Conservation (phyloP, 345 rosid species). For the Adansonia digitata region DNA sequence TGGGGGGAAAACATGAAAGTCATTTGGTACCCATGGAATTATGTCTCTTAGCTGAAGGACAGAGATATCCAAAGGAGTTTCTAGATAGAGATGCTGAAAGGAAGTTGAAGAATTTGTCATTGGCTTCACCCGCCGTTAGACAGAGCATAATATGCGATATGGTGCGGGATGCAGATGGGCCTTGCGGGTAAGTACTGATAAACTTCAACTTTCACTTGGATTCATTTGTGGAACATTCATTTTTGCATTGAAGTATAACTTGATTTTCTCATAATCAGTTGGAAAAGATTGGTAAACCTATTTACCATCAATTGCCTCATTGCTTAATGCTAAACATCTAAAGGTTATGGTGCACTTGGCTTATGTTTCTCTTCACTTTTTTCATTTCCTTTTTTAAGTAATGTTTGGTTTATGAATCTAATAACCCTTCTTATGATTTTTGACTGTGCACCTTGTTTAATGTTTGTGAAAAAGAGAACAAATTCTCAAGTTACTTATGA, state of each 20-base stretch:
- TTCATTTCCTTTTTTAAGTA: neutral
- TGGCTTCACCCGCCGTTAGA: conserved; percentile 42
- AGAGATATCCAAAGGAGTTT: conserved; percentile 61
- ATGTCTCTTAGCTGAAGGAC: conserved; percentile 61
- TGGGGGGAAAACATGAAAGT: conserved; percentile 42
- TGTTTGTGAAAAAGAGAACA: neutral
- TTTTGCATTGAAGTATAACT: neutral
- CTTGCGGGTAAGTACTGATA: conserved; percentile 49
- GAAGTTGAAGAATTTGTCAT: conserved; percentile 39
- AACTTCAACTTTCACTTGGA: neutral
- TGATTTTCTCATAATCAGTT: too few relatives aligned
- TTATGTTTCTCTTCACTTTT: neutral
- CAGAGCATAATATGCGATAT: conserved; percentile 35
- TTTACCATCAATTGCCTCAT: neutral
- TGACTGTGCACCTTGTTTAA: neutral
- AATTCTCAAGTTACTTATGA: neutral
- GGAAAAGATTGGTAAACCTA: neutral
- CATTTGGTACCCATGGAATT: conserved; percentile 73
- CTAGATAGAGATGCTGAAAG: conserved; percentile 34
- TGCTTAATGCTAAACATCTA: too few relatives aligned
- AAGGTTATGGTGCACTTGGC: neutral
- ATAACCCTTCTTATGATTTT: neutral
- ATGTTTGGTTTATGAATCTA: neutral
- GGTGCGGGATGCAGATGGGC: conserved; percentile 47
- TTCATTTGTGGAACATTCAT: neutral